Percentiles rank a stretch among this genome's conserved stretches.
phyloP scores from a whole-genome alignment of 352 stramenopile species.

The Vaucheria bursata region DNA sequence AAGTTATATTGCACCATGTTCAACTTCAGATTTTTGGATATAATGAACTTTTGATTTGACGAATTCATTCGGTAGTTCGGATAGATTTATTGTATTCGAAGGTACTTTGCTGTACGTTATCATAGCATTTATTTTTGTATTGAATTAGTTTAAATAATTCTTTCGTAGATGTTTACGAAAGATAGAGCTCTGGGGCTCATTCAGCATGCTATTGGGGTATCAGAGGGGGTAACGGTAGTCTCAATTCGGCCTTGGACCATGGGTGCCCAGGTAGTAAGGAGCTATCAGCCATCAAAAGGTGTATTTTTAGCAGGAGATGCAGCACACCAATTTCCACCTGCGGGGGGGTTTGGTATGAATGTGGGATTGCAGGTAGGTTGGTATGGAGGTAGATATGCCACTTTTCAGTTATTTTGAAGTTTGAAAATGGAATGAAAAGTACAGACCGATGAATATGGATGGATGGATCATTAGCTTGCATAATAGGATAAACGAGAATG shows the following conservation, averaged over 20 bases:
- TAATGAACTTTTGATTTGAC: no score
- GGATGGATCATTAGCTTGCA: neutral
- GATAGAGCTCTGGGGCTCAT: slow-evolving; percentile 12
- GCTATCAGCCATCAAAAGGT: neutral
- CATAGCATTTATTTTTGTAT: no score
- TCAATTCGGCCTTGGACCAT: slow-evolving; percentile 69
- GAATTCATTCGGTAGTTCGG: no score
- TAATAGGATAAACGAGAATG: no score
- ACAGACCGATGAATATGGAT: neutral
- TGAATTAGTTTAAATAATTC: no score
- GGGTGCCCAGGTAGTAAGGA: slow-evolving; percentile 56
- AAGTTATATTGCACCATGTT: no score
- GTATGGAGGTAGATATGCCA: neutral
- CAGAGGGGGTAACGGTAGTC: neutral
- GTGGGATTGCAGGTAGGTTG: slow-evolving; percentile 64
- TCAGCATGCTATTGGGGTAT: slow-evolving; percentile 14
- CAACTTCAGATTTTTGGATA: no score
- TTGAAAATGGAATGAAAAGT: neutral
- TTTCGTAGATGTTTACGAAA: slow-evolving; percentile 51
- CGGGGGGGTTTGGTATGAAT: slow-evolving; percentile 83
- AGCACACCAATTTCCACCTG: slow-evolving; percentile 79
- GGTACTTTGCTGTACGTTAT: no score
- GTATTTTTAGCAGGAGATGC: slow-evolving; percentile 77
- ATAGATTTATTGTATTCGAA: no score
- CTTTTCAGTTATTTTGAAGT: neutral